These are phyloP conservation scores for Ophiocordyceps camponoti-floridani DNA, from an alignment of 2,329 filamentous ascomycete genomes.

Conservation along the genomic window DNA sequence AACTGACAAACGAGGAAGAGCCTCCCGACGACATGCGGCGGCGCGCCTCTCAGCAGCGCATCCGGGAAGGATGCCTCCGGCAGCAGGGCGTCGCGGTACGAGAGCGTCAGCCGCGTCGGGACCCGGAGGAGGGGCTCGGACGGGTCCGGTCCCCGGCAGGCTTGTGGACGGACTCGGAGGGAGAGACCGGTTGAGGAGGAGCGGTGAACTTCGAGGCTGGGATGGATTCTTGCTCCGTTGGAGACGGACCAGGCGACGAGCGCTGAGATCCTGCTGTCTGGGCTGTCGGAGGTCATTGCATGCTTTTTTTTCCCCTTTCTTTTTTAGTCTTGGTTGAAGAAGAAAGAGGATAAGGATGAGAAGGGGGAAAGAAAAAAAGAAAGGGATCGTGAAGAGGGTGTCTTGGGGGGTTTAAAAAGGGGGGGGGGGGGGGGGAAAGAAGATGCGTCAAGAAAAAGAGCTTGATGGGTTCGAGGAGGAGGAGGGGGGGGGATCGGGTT, in stretches of 20 bases:
- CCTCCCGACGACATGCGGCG: slow-evolving; percentile 42
- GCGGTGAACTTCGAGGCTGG: slow-evolving; percentile 31
- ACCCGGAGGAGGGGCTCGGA: slow-evolving; percentile 31
- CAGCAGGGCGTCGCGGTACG: slow-evolving; percentile 36
- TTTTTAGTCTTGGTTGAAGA: too few species aligned
- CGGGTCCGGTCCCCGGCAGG: slow-evolving; percentile 9
- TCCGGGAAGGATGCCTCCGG: slow-evolving; percentile 19
- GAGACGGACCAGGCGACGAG: slow-evolving; percentile 30
- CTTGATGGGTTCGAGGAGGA: too few species aligned
- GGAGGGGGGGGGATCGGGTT: too few species aligned
- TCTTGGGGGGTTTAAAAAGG: too few species aligned
- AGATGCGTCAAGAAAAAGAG: too few species aligned
- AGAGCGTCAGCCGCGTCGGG: slow-evolving; percentile 34
- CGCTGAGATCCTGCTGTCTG: slow-evolving; percentile 4
- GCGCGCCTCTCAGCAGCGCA: slow-evolving; percentile 28
- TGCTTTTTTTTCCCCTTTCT: not conserved
- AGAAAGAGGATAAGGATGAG: too few species aligned
- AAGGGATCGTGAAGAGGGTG: too few species aligned
- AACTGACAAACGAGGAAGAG: slow-evolving; percentile 56
- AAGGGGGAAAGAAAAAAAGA: too few species aligned
- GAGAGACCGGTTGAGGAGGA: slow-evolving; percentile 33
- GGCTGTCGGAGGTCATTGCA: not conserved
- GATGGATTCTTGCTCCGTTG: slow-evolving; percentile 29
- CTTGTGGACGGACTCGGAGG: slow-evolving; percentile 26
- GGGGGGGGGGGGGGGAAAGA: too few species aligned